Evolutionary conservation across 257 asterid species (phyloP), one percentile per base, ranked within the genome.

Genomic region (Eucommia ulmoides): DNA sequence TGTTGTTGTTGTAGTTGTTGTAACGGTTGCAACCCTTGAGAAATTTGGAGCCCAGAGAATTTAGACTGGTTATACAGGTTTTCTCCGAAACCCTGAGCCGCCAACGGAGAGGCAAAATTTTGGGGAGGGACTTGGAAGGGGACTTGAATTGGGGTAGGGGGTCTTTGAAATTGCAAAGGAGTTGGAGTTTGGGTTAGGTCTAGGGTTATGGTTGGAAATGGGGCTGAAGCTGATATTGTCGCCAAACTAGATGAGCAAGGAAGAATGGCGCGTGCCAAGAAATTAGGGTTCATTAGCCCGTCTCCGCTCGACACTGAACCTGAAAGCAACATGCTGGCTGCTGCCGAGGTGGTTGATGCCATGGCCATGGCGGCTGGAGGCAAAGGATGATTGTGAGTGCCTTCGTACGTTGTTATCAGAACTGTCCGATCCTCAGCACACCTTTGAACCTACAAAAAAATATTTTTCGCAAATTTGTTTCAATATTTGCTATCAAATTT

Each of bases 301-400:
- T 91, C 99, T 1, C 82, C 77, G 64, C 97, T 87, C 1, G 94
- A 74, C 88, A 77, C 83, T 55, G 97, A 77, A 22, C 95, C 97
- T 0, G 99, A 91, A 2, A 91, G 83, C 1, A 91, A 76, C 99
- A 91, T 91, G 58, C 26, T 86, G 2, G 93, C 97, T 0, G 99
- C 99, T 1, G 97, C 93, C 0, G 97, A 74, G 21, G 99, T 91
- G 24, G 97, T 87, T 2, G 94, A 83, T 4, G 97, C 95, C 99
- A 91, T 86, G 2, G 97, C 95, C 89, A 83, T 68, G 61, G 99
- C 99, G 1, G 97, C 88, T 0, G 97, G 95, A 1, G 99, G 99
- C 16, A 91, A 65, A 14, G 97, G 95, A 58, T 91, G 99, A 71
- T 79, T 91, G 72, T 91, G 99, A 0, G 70, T 70, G 0, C 99